A percentile compares a stretch with the other conserved stretches of the same genome.
These are phyloP conservation scores for Themeda triandra DNA, from an alignment of 176 grass and related monocot species.

Conservation along the genomic window DNA sequence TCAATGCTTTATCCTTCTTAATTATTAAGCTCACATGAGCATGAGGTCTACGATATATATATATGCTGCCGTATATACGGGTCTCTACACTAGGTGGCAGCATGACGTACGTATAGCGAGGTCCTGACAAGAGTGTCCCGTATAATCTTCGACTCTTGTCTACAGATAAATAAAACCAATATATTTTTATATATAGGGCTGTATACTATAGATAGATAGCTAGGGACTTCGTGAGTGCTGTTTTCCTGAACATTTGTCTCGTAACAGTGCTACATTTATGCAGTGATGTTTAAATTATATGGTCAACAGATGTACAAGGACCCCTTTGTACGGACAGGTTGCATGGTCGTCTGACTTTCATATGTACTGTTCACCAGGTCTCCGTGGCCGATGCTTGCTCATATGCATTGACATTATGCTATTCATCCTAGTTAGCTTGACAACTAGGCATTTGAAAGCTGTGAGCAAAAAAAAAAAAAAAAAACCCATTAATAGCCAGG, in stretches of 20 bases:
- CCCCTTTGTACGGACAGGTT: not conserved
- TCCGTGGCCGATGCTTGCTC: not conserved
- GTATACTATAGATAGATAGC: not conserved
- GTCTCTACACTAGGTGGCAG: constrained; percentile 23
- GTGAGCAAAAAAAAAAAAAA: not conserved
- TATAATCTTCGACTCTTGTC: constrained; percentile 19
- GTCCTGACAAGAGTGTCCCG: constrained; percentile 4
- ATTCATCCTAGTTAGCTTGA: not conserved
- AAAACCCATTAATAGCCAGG: not conserved
- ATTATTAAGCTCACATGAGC: not conserved
- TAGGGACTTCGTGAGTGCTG: not conserved
- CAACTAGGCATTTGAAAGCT: constrained; percentile 1
- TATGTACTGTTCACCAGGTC: not conserved
- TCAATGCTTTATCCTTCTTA: not conserved
- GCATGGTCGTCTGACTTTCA: constrained; percentile 18
- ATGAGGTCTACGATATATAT: not conserved
- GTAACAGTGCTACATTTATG: not conserved
- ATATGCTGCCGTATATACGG: constrained; percentile 14
- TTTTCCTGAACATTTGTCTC: constrained; percentile 19
- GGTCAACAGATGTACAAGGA: not conserved
- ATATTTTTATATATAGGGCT: not conserved
- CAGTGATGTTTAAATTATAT: not conserved
- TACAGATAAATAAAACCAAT: not conserved
- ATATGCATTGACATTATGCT: constrained; percentile 1
- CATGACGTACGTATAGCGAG: not conserved